These are phyloP conservation scores for Myxozyma lipomycoides DNA, from an alignment of 805 yeast genomes.

Conservation along the genomic window DNA sequence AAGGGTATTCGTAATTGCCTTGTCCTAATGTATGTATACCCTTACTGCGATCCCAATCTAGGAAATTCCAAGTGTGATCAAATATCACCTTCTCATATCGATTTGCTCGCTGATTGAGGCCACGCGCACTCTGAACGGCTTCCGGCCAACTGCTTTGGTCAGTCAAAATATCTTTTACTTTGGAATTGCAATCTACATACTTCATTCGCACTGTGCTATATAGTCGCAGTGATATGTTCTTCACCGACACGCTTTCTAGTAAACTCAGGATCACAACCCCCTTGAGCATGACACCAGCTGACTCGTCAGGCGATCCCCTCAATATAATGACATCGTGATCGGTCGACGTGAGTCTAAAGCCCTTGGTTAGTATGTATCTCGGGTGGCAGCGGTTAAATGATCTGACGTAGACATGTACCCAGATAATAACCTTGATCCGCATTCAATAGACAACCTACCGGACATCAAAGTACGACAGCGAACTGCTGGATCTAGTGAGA, in stretches of 20 bases:
- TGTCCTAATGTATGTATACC: conserved; percentile 27
- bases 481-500: conserved; percentile 32
- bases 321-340: conserved; percentile 78
- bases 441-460: conserved; percentile 26
- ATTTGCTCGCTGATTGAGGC: conserved; percentile 32
- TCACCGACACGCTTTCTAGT: conserved; percentile 68
- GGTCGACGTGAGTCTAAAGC: conserved; percentile 51
- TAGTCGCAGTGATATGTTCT: conserved; percentile 58
- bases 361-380: neutral
- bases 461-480: conserved; percentile 46
- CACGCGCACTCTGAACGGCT: conserved; percentile 25
- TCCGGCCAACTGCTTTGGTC: conserved; percentile 28
- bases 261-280: conserved; percentile 78
- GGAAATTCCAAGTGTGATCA: conserved; percentile 75
- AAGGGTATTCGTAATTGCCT: conserved; percentile 85
- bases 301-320: conserved; percentile 73
- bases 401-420: too few species aligned
- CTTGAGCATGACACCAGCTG: conserved; percentile 66
- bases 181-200: conserved; percentile 34
- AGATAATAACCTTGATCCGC: too few species aligned
- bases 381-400: neutral
- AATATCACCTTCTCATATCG: conserved; percentile 57
- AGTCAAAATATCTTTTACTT: conserved; percentile 44
- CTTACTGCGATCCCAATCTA: conserved; percentile 44
- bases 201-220: conserved; percentile 63